Evolutionary conservation across 1,139 yeast genomes (phyloP).

Genomic region (Yamadazyma atmosphaerica): DNA sequence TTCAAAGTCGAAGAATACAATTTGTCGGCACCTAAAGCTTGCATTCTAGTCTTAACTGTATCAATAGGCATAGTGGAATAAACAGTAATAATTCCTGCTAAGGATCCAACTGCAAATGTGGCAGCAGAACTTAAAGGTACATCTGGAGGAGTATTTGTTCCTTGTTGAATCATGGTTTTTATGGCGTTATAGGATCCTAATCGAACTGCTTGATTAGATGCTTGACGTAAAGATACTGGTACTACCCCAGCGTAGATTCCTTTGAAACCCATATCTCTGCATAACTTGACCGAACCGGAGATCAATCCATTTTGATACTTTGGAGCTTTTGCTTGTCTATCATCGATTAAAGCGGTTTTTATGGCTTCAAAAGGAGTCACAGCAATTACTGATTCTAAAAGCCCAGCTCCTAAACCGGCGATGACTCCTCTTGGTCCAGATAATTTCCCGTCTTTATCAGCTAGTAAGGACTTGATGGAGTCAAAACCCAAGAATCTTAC

Average conservation of each 20-base stretch:
- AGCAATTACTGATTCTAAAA: slow-evolving; percentile 86
- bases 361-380: slow-evolving; percentile 97
- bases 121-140: slow-evolving; percentile 76
- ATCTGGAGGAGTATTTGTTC: slow-evolving; percentile 60
- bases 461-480: slow-evolving; percentile 70
- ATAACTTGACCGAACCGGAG: slow-evolving; percentile 61
- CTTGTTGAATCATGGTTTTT: slow-evolving; percentile 77
- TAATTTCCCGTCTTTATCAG: slow-evolving; percentile 82
- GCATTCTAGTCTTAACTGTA: slow-evolving; percentile 98
- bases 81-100: slow-evolving; percentile 92
- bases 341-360: slow-evolving; percentile 94
- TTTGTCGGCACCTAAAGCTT: slow-evolving; percentile 78
- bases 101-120: slow-evolving; percentile 88
- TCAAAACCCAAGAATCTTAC: slow-evolving; percentile 93
- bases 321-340: slow-evolving; percentile 73
- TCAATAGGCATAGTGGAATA: slow-evolving; percentile 98
- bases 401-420: slow-evolving; percentile 97
- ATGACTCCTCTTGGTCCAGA: slow-evolving; percentile 88
- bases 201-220: slow-evolving; percentile 92
- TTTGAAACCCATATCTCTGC: slow-evolving; percentile 74
- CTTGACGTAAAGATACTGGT: slow-evolving; percentile 94
- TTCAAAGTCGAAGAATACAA: slow-evolving; percentile 72
- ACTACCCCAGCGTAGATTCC: slow-evolving; percentile 88
- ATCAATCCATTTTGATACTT: slow-evolving; percentile 70
- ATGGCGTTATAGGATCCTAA: slow-evolving; percentile 90